Base-by-base conservation (phyloP, 106 monocot species). In the Dioscorea zingiberensis region DNA sequence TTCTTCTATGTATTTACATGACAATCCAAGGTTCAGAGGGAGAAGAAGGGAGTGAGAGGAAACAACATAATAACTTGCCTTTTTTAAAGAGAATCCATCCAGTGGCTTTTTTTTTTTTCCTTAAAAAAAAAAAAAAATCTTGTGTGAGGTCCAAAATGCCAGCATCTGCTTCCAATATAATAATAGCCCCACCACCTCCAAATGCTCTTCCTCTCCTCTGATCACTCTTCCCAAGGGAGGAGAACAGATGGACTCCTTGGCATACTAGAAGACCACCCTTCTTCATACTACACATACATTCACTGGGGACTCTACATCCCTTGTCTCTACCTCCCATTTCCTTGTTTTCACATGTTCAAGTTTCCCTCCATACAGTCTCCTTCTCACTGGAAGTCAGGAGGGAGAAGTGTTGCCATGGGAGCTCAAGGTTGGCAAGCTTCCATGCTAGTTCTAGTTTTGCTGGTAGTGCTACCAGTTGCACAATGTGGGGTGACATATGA, bases 401-500 rank as follows among this genome's bases (percentile, higher is more conserved):
- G 46, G 46, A 13, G 46, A 13, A 47, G 46, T 47, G 46, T 47
- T 47, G 46, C 9, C 13, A 8, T 47, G 46, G 46, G 46, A 47
- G 46, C 7, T 47, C 46, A 8, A 13, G 13, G 46, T n/a, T n/a
- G n/a, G n/a, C n/a, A n/a, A n/a, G n/a, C n/a, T n/a, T n/a, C n/a
- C n/a, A n/a, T n/a, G 19, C 51, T 13, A 18, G 51, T 51, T 51
- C 18, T 16, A 2, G 51, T 51, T 19, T 51, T 51, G 1, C 19
- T 51, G 2, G 18, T 9, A 18, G 51, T 51, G 51, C 18, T 51
- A 2, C 51, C 51, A 19, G 51, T 4, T 13, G 51, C 51, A 19
- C 51, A 51, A 51, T 51, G 51, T 51, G 51, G 51, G 51, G 51
- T 51, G 51, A 18, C 51, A 19, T 51, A 51, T 51, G 51, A 51